These are phyloP conservation scores for Eucalyptus microcorys DNA, from an alignment of 345 rosid species.

Conservation along the genomic window DNA sequence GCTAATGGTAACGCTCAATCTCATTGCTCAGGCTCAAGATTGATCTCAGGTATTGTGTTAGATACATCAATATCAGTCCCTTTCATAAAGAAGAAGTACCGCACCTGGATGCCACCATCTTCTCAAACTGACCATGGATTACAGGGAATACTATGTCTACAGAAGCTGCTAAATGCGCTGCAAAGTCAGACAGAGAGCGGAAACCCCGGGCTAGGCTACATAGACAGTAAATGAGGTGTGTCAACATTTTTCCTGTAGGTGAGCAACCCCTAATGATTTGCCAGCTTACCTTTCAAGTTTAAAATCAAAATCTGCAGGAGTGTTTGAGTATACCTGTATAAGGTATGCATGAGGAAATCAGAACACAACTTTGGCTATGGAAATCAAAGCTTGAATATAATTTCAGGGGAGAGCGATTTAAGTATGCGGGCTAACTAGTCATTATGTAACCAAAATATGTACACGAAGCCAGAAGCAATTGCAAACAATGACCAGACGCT, in stretches of 20 bases:
- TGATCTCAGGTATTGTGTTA: background rate
- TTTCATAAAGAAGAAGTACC: background rate
- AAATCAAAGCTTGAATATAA: background rate
- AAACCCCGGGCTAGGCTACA: constrained; percentile 80
- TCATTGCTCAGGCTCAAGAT: background rate
- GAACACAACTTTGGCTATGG: background rate
- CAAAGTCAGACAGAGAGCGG: constrained; percentile 57
- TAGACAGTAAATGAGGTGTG: background rate
- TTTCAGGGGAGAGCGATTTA: background rate
- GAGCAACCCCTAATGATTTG: background rate
- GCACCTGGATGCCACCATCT: constrained; percentile 97
- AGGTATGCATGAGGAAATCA: background rate
- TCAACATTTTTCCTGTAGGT: background rate
- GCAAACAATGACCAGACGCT: background rate
- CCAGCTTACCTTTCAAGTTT: constrained; percentile 73
- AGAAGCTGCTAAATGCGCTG: constrained; percentile 62
- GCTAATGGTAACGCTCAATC: background rate
- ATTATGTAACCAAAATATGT: background rate
- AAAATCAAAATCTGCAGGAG: constrained; percentile 94
- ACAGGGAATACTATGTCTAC: constrained; percentile 93
- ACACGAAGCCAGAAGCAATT: background rate
- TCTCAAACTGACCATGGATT: constrained; percentile 87
- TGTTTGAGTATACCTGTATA: constrained; percentile 75
- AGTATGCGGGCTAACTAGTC: background rate
- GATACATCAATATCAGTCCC: background rate